Conservation (phyloP, 1,139 yeast species). For the Yamadazyma atmosphaerica region DNA sequence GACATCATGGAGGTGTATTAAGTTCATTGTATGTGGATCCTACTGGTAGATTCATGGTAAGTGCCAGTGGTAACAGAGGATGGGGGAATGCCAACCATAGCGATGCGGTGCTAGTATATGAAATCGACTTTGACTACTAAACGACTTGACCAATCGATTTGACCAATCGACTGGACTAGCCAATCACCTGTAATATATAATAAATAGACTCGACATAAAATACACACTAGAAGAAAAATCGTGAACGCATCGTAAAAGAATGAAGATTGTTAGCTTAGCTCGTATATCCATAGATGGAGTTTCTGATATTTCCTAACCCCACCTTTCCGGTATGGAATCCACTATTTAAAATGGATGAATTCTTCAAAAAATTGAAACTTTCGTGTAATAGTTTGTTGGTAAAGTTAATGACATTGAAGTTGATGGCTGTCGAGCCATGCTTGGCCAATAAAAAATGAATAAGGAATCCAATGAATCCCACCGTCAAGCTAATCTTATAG, state of each 20-base stretch:
- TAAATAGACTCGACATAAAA: no score
- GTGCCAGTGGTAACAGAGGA: constrained; percentile 94
- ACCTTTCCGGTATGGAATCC: constrained; percentile 27
- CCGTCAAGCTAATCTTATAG: constrained; percentile 38
- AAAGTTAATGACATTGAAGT: constrained; percentile 11
- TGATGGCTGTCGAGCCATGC: constrained; percentile 7
- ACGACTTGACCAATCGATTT: background rate
- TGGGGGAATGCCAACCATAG: constrained; percentile 83
- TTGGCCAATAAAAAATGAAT: constrained; percentile 36
- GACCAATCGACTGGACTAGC: background rate
- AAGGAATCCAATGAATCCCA: constrained; percentile 43
- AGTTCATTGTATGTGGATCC: constrained; percentile 74
- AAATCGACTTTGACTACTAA: constrained; percentile 47
- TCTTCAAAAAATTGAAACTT: constrained; percentile 13
- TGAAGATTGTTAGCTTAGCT: background rate
- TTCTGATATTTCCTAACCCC: constrained; percentile 34
- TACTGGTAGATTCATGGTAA: constrained; percentile 81
- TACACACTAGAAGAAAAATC: constrained; percentile 4
- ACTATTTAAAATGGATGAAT: constrained; percentile 18
- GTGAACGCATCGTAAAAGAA: background rate
- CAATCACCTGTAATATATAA: background rate
- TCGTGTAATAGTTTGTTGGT: constrained; percentile 8
- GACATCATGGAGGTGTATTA: constrained; percentile 59
- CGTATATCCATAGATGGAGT: constrained; percentile 21
- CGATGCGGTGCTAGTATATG: constrained; percentile 79